Evolutionary conservation across 352 stramenopile species (phyloP), one percentile per base, ranked within the genome.

Genomic region (Phytophthora sansomeana): DNA sequence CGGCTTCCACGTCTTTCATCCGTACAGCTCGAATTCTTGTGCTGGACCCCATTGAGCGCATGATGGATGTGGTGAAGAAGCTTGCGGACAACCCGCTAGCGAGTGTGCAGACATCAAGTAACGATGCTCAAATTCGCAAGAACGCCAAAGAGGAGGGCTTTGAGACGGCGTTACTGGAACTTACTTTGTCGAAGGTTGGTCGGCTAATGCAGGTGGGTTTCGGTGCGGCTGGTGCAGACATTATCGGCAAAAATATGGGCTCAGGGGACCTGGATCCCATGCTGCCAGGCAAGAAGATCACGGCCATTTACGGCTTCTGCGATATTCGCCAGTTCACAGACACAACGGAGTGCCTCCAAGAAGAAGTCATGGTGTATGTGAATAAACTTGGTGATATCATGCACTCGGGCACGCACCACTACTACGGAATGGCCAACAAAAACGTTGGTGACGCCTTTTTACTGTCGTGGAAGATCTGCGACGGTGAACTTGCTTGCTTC

Each of bases 251-350:
- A 51, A 94, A 95, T 71, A 95, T 95, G 84, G 85, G 85, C 35
- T 89, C 78, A 9, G 92, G 91, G 7, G 90, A 97, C 47, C 74
- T 97, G 1, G 85, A 96, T 55, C 86, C 90, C 16, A 97, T 97
- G 89, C 80, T 79, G 71, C 96, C 85, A 3, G 90, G 91, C 28
- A 94, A 97, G 55, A 95, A 95, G 70, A 94, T 97, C 58, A 96
- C 90, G 26, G 93, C 96, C 16, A 90, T 99, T 60, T 98, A 98
- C 77, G 94, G 87, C 7, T 98, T 98, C 64, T 98, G 90, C 50
- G 91, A 97, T 64, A 98, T 98, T 66, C 96, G 97, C 29, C 80
- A 98, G 68, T 98, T 97, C 67, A 96, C 90, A 7, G 89, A 96
- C 60, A 95, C 89, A 7, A 97, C 89, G 48, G 91, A 97, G 63